Conservation (phyloP, 2,329 filamentous ascomycete genomes). For the Neurospora sp. region DNA sequence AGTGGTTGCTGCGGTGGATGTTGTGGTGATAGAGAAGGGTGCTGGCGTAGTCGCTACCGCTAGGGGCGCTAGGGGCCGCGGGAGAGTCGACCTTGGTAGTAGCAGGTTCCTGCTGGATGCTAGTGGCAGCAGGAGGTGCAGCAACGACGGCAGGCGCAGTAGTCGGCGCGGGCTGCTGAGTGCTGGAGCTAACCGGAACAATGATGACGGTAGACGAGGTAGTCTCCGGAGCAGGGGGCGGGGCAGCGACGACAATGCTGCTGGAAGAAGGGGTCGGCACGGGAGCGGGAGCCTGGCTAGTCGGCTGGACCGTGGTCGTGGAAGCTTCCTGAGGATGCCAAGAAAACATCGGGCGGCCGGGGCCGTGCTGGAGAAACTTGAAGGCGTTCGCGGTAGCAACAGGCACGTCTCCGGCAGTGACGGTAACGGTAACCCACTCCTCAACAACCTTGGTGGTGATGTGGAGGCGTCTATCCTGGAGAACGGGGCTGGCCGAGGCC, state of each 20-base stretch:
- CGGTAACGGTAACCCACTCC: conserved; percentile 37
- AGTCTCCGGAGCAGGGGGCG: conserved; percentile 10
- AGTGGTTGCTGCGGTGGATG: conserved; percentile 75
- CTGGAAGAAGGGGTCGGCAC: conserved; percentile 4
- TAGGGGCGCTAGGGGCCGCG: conserved; percentile 8
- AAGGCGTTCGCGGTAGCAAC: background rate
- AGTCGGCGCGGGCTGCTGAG: conserved; percentile 5
- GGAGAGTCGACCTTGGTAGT: conserved; percentile 10
- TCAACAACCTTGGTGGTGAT: conserved; percentile 31
- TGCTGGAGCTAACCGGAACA: conserved; percentile 2
- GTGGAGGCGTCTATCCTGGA: conserved; percentile 28
- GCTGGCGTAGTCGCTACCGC: conserved; percentile 20
- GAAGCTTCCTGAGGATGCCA: conserved; percentile 1
- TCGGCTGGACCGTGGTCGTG: conserved; percentile 9
- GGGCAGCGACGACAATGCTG: conserved; percentile 1
- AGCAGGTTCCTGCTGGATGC: conserved; percentile 12
- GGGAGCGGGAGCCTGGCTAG: conserved; percentile 10
- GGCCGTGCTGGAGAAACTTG: conserved; percentile 11
- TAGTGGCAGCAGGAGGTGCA: conserved; percentile 4
- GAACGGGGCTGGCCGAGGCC: conserved; percentile 32
- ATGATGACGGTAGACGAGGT: background rate
- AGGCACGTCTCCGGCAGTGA: conserved; percentile 12
- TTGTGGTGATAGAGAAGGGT: conserved; percentile 68
- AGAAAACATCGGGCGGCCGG: conserved; percentile 8
- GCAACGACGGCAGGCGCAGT: conserved; percentile 1